Percentiles rank a stretch among this genome's conserved stretches.
phyloP scores from a whole-genome alignment of 257 asterid genomes.

The Nicotiana attenuata region DNA sequence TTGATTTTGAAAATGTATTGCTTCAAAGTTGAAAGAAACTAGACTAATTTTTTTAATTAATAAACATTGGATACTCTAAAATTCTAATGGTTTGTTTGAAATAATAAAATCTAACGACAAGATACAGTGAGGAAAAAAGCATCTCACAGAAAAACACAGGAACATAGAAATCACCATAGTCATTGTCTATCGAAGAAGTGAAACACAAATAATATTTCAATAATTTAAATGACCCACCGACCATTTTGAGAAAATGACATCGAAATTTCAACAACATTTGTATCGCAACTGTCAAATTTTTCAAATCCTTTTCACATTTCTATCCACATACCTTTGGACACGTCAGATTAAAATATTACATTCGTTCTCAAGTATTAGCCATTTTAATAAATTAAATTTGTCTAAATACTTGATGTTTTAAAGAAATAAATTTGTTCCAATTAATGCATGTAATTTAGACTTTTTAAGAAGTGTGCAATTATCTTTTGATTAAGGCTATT shows the following conservation, averaged over 20 bases:
- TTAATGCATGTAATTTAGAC: too few species aligned
- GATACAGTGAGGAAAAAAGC: neutral
- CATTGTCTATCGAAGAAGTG: neutral
- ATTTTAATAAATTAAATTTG: too few species aligned
- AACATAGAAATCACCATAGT: conserved; percentile 3
- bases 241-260: conserved; percentile 9
- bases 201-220: neutral
- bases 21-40: neutral
- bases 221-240: neutral
- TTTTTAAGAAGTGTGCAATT: too few species aligned
- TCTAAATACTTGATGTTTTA: too few species aligned
- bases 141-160: conserved; percentile 7
- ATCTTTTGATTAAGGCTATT: too few species aligned
- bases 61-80: conserved; percentile 8
- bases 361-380: too few species aligned
- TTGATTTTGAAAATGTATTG: neutral
- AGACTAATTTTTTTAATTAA: neutral
- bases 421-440: too few species aligned
- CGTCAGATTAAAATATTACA: too few species aligned
- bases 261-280: neutral
- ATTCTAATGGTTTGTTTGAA: neutral
- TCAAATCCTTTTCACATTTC: conserved; percentile 2
- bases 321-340: neutral
- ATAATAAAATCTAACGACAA: neutral
- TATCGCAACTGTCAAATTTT: too few species aligned